These are phyloP conservation scores for Geosiphon pyriformis DNA, from an alignment of 192 early-diverging fungal species.

Conservation along the genomic window DNA sequence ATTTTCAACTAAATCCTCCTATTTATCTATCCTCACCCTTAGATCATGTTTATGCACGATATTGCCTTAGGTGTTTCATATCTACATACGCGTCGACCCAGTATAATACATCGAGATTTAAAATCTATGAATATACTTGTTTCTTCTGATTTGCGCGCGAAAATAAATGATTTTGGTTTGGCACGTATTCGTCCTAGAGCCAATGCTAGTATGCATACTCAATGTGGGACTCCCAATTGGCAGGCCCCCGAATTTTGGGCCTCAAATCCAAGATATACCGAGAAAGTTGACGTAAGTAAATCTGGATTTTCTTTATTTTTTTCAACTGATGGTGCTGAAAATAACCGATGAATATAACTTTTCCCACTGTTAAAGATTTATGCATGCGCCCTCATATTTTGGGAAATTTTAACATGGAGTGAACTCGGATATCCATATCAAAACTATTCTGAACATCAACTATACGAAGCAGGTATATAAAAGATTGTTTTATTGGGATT, in stretches of 20 bases:
- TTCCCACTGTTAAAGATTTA: slow-evolving; percentile 38
- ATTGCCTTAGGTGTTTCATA: slow-evolving; percentile 69
- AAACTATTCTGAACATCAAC: slow-evolving; percentile 56
- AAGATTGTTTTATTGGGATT: neutral
- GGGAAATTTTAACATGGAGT: slow-evolving; percentile 75
- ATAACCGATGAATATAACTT: neutral
- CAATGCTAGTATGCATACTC: slow-evolving; percentile 66
- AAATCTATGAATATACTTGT: slow-evolving; percentile 75
- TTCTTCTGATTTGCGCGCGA: slow-evolving; percentile 56
- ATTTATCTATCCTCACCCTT: too few relatives aligned
- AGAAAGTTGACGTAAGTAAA: slow-evolving; percentile 52
- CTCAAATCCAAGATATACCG: slow-evolving; percentile 62
- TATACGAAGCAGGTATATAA: slow-evolving; percentile 40
- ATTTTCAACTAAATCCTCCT: too few relatives aligned
- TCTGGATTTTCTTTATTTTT: slow-evolving; percentile 9
- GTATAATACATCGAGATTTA: slow-evolving; percentile 69
- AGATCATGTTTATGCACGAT: slow-evolving; percentile 73
- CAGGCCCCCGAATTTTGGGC: slow-evolving; percentile 77
- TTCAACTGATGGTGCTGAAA: slow-evolving; percentile 21
- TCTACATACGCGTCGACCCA: slow-evolving; percentile 64
- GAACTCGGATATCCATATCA: slow-evolving; percentile 67
- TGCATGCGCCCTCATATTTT: slow-evolving; percentile 71
- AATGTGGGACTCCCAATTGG: slow-evolving; percentile 78
- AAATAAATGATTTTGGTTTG: slow-evolving; percentile 79
- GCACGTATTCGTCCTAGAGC: slow-evolving; percentile 67